Evolutionary conservation across 257 asterid species (phyloP), one percentile per base, ranked within the genome.

Genomic region (Misopates orontium): DNA sequence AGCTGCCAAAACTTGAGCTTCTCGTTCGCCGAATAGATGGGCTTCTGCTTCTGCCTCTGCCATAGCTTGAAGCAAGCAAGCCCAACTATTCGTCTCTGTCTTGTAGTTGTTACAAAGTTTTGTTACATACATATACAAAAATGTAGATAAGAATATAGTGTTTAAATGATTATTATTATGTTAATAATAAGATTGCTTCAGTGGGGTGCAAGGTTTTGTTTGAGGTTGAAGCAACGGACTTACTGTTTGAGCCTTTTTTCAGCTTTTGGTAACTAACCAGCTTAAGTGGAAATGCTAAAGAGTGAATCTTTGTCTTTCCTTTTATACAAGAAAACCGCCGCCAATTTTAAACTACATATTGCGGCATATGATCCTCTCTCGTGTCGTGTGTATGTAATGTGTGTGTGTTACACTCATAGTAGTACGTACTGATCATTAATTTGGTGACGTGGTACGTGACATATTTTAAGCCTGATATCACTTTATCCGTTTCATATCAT

Each of bases 151-250:
- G 40, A 62, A 40, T 24, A 48, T 17, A 28, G 73, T 55, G n/a
- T 59, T 42, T 62, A 68, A 21, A 67, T 58, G 53, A 65, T 19
- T 17, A 32, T 42, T 70, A 67, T 18, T 21, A 55, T 69, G 24
- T 56, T 67, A 70, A 67, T 64, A 52, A 16, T 20, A 68, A 48
- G 80, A 74, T 84, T 86, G 93, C 96, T 86, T 86, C 74, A 75
- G 50, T 77, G 66, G 71, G 77, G 77, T 81, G 95, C 84, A 87
- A 80, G 32, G 74, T 77, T 74, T 83, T 72, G 95, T 87, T 82
- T 87, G 83, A 81, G 82, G 61, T 73, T 21, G 95, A 89, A 89
- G 93, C 91, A 86, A 79, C 78, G 67, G n/a, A 70, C 79, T n/a
- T n/a, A n/a, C n/a, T n/a, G n/a, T n/a, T n/a, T n/a, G n/a, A n/a